Base-by-base conservation (phyloP, 208 protist genomes). In the Crithidia acanthocephali region DNA sequence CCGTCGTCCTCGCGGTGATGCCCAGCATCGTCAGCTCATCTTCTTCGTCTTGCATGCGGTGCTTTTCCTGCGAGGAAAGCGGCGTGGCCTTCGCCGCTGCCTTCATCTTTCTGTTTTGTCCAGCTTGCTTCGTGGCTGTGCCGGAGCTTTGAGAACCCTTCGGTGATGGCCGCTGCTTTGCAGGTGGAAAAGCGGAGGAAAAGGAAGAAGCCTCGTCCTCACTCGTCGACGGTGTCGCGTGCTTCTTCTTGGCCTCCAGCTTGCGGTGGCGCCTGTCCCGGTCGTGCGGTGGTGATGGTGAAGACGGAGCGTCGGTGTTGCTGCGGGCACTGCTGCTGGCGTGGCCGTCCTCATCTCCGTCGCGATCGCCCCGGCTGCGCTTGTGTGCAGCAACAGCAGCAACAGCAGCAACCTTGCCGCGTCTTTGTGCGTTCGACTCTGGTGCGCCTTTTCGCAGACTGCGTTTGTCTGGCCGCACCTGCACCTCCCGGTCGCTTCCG, bases 21-120 rank as follows among this genome's bases (percentile, higher is more conserved):
- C 60, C 60, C 0, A 66, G 45, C 47, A 55, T 56, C 18, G 42
- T n/a, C 27, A 66, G 60, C 45, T 66, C 60, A n/a, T 66, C 60
- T 35, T 66, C 37, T 20, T 66, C 60, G 20, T 66, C 60, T 45
- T 56, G 60, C 2, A 55, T 13, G 45, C 18, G 45, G 9, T n/a
- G 60, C n/a, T 23, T 50, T 11, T 53, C 60, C 45, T 66, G 60
- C 18, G 60, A n/a, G 2, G 60, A 66, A n/a, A 37, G 47, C 44
- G 45, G 30, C 18, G 47, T 27, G 3, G 28, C 13, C 2, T 45
- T 35, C 16, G 45, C 37, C 4, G 15, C 20, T 45, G n/a, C 23
- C 22, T 30, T 23, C 23, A 28, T 8, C 3, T 32, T 28, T 6
- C 2, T 30, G 5, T 15, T 50, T 22, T 50, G 45, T 16, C 5